phyloP scores from a whole-genome alignment of 176 grass and related monocot genomes.

The Rhynchospora tenuis region DNA sequence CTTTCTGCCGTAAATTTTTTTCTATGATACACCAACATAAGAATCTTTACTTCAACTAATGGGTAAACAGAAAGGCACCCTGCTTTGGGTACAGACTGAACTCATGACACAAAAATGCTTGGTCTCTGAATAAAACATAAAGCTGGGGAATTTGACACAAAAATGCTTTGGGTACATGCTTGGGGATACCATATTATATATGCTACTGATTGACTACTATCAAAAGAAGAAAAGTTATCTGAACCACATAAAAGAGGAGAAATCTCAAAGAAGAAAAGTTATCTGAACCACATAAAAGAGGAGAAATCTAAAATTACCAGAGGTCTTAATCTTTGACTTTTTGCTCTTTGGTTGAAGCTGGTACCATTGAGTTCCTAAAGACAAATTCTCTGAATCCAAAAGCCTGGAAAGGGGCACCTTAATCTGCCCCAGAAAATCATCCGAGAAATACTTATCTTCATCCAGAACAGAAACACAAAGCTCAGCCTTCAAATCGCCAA shows the following conservation, averaged over 20 bases:
- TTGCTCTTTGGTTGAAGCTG: conserved; percentile 71
- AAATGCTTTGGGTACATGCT: neutral
- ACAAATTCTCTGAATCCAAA: conserved; percentile 62
- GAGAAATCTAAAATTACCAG: conserved; percentile 37
- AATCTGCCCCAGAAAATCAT: conserved; percentile 84
- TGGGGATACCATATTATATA: neutral
- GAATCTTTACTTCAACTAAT: neutral
- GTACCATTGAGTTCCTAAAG: conserved; percentile 70
- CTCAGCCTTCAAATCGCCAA: conserved; percentile 68
- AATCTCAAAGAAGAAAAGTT: conserved; percentile 14
- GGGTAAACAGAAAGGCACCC: neutral
- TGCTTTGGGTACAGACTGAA: neutral
- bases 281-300: neutral
- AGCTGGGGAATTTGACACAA: neutral
- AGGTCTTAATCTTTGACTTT: conserved; percentile 70
- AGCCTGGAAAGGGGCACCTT: conserved; percentile 61
- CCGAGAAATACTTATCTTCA: conserved; percentile 81
- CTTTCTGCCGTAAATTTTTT: too few relatives aligned
- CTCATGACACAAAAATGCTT: neutral
- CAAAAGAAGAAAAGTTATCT: conserved; percentile 6
- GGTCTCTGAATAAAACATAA: neutral
- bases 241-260: too few relatives aligned
- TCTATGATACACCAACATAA: neutral
- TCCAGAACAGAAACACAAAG: conserved; percentile 56
- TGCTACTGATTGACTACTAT: neutral